Percentiles rank a stretch among this genome's conserved stretches.
phyloP scores from a whole-genome alignment of 495 filamentous ascomycete genomes.

The Pyronema omphalodes region DNA sequence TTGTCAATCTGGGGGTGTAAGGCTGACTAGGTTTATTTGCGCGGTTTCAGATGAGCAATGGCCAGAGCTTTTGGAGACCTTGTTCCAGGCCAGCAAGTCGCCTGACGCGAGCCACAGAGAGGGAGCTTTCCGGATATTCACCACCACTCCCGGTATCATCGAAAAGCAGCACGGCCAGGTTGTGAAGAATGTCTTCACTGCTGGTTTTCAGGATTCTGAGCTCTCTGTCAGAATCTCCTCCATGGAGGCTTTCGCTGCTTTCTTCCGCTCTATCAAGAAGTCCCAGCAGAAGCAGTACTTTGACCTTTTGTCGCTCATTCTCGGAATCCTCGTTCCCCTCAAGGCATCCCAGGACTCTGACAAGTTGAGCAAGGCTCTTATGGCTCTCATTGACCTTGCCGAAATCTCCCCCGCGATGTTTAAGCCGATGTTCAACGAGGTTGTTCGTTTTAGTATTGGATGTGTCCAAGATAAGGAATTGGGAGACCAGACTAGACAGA shows the following conservation, averaged over 20 bases:
- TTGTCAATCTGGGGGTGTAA: background rate
- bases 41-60: slow-evolving; percentile 50
- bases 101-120: slow-evolving; percentile 65
- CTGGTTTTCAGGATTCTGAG: slow-evolving; percentile 78
- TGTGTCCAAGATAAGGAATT: slow-evolving; percentile 94
- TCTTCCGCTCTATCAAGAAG: slow-evolving; percentile 78
- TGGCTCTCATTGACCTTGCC: slow-evolving; percentile 82
- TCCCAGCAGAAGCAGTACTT: slow-evolving; percentile 78
- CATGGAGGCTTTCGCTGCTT: slow-evolving; percentile 90
- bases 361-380: slow-evolving; percentile 67
- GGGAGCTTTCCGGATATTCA: slow-evolving; percentile 81
- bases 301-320: slow-evolving; percentile 62
- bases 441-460: slow-evolving; percentile 79
- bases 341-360: slow-evolving; percentile 80
- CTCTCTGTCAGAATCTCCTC: slow-evolving; percentile 75
- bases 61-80: slow-evolving; percentile 69
- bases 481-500: slow-evolving; percentile 74
- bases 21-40: slow-evolving; percentile 1
- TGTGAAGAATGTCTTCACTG: slow-evolving; percentile 66
- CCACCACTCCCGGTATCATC: slow-evolving; percentile 87
- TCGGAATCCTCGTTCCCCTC: slow-evolving; percentile 83
- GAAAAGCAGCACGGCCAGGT: slow-evolving; percentile 84
- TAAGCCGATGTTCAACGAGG: slow-evolving; percentile 68
- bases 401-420: slow-evolving; percentile 93
- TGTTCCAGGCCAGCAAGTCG: slow-evolving; percentile 79